Evolutionary conservation across 2,329 filamentous ascomycete genomes (phyloP).

Genomic region (Cadophora luteo-olivacea): DNA sequence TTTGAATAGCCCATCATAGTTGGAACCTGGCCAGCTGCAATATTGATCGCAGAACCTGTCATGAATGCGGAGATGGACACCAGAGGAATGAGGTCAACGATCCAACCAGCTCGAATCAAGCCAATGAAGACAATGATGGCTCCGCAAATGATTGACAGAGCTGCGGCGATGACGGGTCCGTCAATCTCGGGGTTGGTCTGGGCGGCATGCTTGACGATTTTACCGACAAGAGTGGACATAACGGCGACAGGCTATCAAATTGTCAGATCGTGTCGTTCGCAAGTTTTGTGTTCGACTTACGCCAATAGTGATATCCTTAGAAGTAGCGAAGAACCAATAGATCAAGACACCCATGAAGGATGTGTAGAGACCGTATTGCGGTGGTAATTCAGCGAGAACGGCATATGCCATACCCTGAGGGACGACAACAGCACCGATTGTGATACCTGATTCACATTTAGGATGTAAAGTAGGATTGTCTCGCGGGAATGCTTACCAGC

Average conservation of each 20-base stretch:
- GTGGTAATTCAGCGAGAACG: conserved; percentile 76
- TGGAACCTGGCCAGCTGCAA: conserved; percentile 83
- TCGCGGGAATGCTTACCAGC: conserved; percentile 65
- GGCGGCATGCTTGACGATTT: conserved; percentile 73
- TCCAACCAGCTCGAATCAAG: conserved; percentile 80
- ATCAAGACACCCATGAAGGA: conserved; percentile 95
- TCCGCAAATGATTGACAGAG: conserved; percentile 79
- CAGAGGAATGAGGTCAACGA: conserved; percentile 92
- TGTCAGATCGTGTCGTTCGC: conserved; percentile 24
- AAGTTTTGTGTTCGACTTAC: conserved; percentile 54
- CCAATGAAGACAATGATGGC: conserved; percentile 80
- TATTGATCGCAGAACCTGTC: conserved; percentile 93
- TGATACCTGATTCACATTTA: conserved; percentile 58
- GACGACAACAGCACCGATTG: conserved; percentile 80
- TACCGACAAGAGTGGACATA: conserved; percentile 89
- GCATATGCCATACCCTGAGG: conserved; percentile 98
- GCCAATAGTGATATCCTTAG: conserved; percentile 97
- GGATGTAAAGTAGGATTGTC: background rate
- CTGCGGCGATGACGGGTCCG: conserved; percentile 75
- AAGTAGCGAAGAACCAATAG: conserved; percentile 98
- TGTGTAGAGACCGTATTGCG: conserved; percentile 88
- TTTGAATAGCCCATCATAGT: conserved; percentile 80
- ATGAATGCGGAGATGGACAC: conserved; percentile 94
- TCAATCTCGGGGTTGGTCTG: conserved; percentile 62
- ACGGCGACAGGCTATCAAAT: conserved; percentile 81